Evolutionary conservation across 768 basidiomycete genomes (phyloP).

Genomic region (Panaeolus cyanescens): DNA sequence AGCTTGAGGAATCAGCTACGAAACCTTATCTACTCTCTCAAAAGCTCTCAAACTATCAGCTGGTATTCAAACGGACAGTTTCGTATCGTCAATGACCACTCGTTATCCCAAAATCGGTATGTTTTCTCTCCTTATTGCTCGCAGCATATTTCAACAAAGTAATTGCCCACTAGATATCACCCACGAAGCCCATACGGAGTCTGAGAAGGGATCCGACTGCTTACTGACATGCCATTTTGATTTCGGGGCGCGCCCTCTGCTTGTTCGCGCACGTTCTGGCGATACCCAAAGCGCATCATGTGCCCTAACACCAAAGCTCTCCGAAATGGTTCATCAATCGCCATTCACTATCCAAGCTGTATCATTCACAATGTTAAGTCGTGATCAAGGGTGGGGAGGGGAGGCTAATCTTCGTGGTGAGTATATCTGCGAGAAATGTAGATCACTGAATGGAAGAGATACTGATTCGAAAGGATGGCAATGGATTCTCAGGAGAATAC

Average conservation of each 20-base stretch:
- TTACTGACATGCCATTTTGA: neutral
- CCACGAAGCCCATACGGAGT: neutral
- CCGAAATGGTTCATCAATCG: neutral
- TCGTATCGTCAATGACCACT: neutral
- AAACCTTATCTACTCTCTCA: no score
- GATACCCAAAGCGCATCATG: neutral
- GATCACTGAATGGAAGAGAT: no score
- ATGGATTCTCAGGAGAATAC: neutral
- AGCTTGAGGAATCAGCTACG: no score
- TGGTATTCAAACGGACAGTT: no score
- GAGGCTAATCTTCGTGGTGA: neutral
- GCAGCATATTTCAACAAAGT: no score
- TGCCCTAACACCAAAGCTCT: neutral
- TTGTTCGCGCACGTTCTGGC: neutral
- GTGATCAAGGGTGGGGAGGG: neutral
- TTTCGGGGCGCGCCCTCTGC: neutral
- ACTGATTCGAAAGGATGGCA: no score
- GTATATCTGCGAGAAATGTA: no score
- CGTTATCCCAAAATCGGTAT: neutral
- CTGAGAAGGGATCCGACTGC: neutral
- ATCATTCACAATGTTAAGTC: neutral
- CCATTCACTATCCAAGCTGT: neutral
- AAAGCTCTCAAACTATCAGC: no score
- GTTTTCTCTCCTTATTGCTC: no score
- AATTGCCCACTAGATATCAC: neutral